Base-by-base conservation (phyloP, 2,329 filamentous ascomycete species). In the Ceratocystis smalleyi region DNA sequence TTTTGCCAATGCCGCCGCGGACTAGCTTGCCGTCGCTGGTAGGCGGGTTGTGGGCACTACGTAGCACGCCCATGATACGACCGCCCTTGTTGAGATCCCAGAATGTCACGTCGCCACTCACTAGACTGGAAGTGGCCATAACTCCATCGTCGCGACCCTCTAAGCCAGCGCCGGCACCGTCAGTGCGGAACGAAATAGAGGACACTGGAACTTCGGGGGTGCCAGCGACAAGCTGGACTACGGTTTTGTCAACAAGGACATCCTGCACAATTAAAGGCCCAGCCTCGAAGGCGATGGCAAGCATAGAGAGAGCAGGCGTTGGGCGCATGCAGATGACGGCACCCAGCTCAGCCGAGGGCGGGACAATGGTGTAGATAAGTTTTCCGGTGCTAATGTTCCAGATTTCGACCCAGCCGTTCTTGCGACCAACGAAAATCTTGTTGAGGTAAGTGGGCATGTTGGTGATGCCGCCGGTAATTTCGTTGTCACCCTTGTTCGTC, bases 381-480 rank as follows among this genome's bases (percentile, higher is more conserved):
- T 95, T 96, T 59, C 83, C 91, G 2, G 89, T 96, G 72, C 88
- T 95, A 67, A 99, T 78, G 72, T 99, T 99, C 92, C 94, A 99
- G 61, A 99, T 95, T 72, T 99, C 94, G 7, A 96, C 86, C 73
- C 85, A 87, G 5, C 94, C 94, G 73, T 99, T 91, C 68, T 82
- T 83, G 70, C 90, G 85, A 8, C 90, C 95, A 2, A 90, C 88
- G 68, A 97, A 90, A 55, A 99, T 83, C 75, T 99, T 99, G 79
- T 99, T 99, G 67, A 99, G 75, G 74, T 91, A 95, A 0, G 94
- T 97, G 1, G 92, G 91, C 86, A 97, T 90, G 70, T 83, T 95
- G 72, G 85, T 87, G 69, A 96, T 81, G 61, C 86, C 84, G 27
- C 88, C 88, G 0, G 88, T 90, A 65, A 96, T 83, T 68, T 85